These are phyloP conservation scores for Asterella californica DNA, from an alignment of 225 moss, liverwort and hornwort genomes.

Conservation along the genomic window DNA sequence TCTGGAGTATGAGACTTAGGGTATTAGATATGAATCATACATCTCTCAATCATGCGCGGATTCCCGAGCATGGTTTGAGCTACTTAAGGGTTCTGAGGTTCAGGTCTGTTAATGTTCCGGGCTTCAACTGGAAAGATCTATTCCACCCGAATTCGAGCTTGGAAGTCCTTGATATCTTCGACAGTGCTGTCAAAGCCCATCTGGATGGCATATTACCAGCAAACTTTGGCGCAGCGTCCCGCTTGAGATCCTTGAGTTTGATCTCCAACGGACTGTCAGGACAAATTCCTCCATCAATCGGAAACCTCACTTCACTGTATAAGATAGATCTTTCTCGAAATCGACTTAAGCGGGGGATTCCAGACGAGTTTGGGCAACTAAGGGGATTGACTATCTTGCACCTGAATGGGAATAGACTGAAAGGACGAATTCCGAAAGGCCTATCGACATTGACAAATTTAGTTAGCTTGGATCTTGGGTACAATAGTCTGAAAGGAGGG, in stretches of 20 bases:
- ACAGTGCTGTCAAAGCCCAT: background rate
- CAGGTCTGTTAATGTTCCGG: background rate
- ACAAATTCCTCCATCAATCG: conserved; percentile 2
- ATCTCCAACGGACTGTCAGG: conserved; percentile 13
- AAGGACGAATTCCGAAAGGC: conserved; percentile 19
- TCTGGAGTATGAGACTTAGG: background rate
- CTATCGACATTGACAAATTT: conserved; percentile 45
- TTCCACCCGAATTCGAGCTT: background rate
- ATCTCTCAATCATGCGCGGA: too few species aligned
- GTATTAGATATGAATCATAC: background rate
- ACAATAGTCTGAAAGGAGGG: conserved; percentile 50
- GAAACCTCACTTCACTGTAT: background rate
- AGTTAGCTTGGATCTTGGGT: conserved; percentile 50
- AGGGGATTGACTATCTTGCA: conserved; percentile 4
- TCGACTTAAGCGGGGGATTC: conserved; percentile 19
- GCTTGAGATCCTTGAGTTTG: conserved; percentile 31
- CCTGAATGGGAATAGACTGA: conserved; percentile 17
- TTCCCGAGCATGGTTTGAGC: too few species aligned
- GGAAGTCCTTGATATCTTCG: background rate
- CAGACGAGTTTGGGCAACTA: conserved; percentile 15
- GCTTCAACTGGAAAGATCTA: background rate
- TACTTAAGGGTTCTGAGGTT: too few species aligned
- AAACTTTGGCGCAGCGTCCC: background rate
- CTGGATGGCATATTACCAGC: background rate
- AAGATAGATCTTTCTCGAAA: conserved; percentile 14